Evolutionary conservation across 345 rosid genomes (phyloP), one percentile per base, ranked within the genome.

Genomic region (Murraya koenigii): DNA sequence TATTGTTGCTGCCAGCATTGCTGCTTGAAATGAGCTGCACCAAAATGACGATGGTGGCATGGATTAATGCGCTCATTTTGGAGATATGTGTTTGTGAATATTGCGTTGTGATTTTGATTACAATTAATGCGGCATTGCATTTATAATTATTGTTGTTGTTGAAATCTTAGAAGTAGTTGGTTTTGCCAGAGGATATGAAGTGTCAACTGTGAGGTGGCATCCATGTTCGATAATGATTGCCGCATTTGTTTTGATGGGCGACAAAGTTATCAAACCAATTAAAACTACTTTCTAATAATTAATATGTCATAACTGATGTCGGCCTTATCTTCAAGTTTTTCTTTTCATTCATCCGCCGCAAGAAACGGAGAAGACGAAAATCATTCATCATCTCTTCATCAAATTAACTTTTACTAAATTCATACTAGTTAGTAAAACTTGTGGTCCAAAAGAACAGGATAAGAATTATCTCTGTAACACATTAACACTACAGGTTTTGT

Each of bases 191-290:
- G 30, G 66, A 3, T 7, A 17, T 58, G 36, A 58, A 72, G 76
- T 59, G 36, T 59, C 54, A 59, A 72, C 23, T 49, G 30, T 62
- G 59, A 76, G 80, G 85, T 81, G 87, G 85, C 87, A 70, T 33
- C 79, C 87, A 84, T 79, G 85, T 78, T 81, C 85, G 91, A 87
- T 87, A 75, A 88, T 90, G 91, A 85, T 83, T 90, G 69, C 87
- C 88, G 80, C 84, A 76, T 78, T 85, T 81, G 54, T 82, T 83
- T 75, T 62, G 32, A 68, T 77, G 78, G 68, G 67, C 35, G 55
- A 70, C 75, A 44, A 32, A 30, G n/a, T 14, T 41, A 66, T 35
- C 75, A 52, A 71, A 52, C 49, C 13, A 36, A 0, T 13, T 22
- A 3, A 41, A 52, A 11, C 35, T 71, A 41, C 49, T 70, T 83